These are phyloP conservation scores for Colletotrichum lindemuthianum DNA, from an alignment of 2,329 filamentous ascomycete species.

Conservation along the genomic window DNA sequence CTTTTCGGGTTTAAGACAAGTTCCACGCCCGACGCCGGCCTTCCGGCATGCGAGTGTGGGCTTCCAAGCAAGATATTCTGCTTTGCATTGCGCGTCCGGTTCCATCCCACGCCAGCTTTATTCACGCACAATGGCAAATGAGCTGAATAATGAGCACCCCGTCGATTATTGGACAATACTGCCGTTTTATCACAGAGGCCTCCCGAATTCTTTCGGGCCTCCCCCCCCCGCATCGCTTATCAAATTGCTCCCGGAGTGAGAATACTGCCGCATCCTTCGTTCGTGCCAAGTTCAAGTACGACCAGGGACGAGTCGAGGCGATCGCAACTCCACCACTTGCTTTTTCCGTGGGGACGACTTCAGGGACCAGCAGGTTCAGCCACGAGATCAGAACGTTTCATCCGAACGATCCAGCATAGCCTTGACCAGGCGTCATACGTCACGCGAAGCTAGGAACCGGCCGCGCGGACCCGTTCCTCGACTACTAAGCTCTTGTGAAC, in stretches of 20 bases:
- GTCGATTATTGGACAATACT: neutral
- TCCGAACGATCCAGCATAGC: slow-evolving; percentile 9
- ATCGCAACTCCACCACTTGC: neutral
- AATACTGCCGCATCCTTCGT: slow-evolving; percentile 12
- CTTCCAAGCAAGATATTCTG: slow-evolving; percentile 16
- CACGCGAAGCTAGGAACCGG: no score
- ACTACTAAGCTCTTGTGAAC: no score
- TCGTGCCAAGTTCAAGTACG: slow-evolving; percentile 4
- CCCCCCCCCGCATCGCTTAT: slow-evolving; percentile 5
- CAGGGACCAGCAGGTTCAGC: neutral
- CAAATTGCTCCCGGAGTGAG: slow-evolving; percentile 13
- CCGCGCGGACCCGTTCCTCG: no score
- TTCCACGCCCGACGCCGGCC: slow-evolving; percentile 14
- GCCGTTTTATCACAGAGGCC: slow-evolving; percentile 6
- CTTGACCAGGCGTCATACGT: neutral
- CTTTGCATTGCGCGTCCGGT: slow-evolving; percentile 26
- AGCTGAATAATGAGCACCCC: slow-evolving; percentile 22
- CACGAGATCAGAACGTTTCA: neutral
- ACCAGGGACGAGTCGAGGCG: no score
- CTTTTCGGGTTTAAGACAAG: slow-evolving; percentile 15
- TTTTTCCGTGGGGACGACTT: neutral
- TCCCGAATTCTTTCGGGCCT: slow-evolving; percentile 1
- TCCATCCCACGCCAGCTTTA: slow-evolving; percentile 21
- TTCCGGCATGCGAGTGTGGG: slow-evolving; percentile 12
- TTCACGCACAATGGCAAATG: slow-evolving; percentile 12